Evolutionary conservation across 768 basidiomycete genomes (phyloP).

Genomic region (Russula sp.): DNA sequence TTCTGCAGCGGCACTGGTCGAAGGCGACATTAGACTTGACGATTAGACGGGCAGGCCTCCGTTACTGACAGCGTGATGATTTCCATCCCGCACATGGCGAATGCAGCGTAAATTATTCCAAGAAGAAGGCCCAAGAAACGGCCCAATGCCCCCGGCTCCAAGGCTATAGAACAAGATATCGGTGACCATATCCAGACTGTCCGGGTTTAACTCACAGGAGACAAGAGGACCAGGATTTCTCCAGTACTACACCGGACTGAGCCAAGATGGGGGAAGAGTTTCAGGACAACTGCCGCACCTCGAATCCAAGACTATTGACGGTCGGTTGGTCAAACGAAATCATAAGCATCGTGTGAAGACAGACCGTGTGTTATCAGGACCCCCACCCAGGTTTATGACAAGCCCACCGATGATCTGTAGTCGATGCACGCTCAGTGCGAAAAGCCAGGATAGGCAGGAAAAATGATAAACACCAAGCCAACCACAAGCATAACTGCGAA

Average conservation of each 20-base stretch:
- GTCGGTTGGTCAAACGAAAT: not conserved
- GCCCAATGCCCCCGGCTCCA: constrained; percentile 19
- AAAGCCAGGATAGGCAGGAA: not conserved
- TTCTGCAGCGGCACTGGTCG: constrained; percentile 19
- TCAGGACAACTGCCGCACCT: constrained; percentile 1
- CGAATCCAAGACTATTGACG: constrained; percentile 17
- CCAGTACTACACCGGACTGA: constrained; percentile 15
- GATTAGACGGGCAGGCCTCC: not conserved
- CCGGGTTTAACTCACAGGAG: constrained; percentile 5
- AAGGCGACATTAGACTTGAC: not conserved
- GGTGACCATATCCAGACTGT: not conserved
- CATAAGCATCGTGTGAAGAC: not conserved
- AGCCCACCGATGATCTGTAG: constrained; percentile 20
- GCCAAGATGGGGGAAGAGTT: not conserved
- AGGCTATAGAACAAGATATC: constrained; percentile 3
- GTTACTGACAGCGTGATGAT: constrained; percentile 17
- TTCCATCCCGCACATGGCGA: constrained; percentile 22
- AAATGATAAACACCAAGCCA: constrained; percentile 12
- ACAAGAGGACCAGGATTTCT: constrained; percentile 18
- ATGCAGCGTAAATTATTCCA: constrained; percentile 17
- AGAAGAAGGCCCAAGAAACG: constrained; percentile 20
- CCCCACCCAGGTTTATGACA: constrained; percentile 18
- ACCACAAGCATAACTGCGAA: constrained; percentile 20
- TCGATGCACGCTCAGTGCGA: not conserved
- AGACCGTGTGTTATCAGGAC: constrained; percentile 20